Evolutionary conservation across 2,329 filamentous ascomycete species (phyloP).

Genomic region (Alternaria postmessia): DNA sequence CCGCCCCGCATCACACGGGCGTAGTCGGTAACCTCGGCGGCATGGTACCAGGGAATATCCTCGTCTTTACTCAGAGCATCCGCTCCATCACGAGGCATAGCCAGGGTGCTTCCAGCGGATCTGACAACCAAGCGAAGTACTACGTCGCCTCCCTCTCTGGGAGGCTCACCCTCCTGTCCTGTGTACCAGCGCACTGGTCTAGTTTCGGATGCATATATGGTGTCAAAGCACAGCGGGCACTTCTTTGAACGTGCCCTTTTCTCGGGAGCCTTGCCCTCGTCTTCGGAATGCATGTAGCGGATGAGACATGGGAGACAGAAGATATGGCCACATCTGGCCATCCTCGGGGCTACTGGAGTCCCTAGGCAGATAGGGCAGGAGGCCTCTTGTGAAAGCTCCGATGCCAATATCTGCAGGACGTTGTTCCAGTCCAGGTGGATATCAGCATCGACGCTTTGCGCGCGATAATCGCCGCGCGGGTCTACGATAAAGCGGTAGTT

Average conservation of each 20-base stretch:
- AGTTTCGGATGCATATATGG: constrained; percentile 89
- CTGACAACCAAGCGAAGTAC: constrained; percentile 86
- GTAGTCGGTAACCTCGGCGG: constrained; percentile 92
- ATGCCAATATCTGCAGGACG: constrained; percentile 90
- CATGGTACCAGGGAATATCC: constrained; percentile 93
- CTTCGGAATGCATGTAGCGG: constrained; percentile 90
- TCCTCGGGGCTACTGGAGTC: constrained; percentile 89
- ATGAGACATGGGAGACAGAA: constrained; percentile 94
- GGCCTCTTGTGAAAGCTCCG: constrained; percentile 83
- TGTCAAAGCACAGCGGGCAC: constrained; percentile 95
- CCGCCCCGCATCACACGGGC: constrained; percentile 95
- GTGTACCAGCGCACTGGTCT: constrained; percentile 89
- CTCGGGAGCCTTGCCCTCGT: constrained; percentile 67
- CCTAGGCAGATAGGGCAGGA: constrained; percentile 96
- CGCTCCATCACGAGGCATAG: constrained; percentile 82
- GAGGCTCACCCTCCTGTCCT: constrained; percentile 83
- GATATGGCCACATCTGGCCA: constrained; percentile 97
- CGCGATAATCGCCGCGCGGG: constrained; percentile 78
- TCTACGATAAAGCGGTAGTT: constrained; percentile 98
- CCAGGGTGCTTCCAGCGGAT: constrained; percentile 80
- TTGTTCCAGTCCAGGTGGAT: constrained; percentile 89
- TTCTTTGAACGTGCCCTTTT: constrained; percentile 87
- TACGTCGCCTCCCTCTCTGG: constrained; percentile 86
- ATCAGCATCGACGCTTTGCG: constrained; percentile 85
- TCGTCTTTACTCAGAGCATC: constrained; percentile 74